These are phyloP conservation scores for Lomentospora prolificans DNA, from an alignment of 2,329 filamentous ascomycete species.

Conservation along the genomic window DNA sequence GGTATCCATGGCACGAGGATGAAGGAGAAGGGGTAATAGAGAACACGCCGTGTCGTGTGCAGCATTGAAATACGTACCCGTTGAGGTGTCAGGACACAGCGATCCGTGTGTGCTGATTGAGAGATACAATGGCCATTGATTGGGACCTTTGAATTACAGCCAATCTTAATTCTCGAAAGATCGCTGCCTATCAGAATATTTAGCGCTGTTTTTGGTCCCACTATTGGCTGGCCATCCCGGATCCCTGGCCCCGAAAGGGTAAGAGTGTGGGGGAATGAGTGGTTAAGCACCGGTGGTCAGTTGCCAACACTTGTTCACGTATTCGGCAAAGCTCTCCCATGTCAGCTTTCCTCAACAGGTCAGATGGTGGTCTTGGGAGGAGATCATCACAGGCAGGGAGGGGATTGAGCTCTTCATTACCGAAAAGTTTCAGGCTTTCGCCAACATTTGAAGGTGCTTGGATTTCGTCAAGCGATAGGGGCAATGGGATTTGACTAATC, in stretches of 20 bases:
- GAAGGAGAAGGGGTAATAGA: background rate
- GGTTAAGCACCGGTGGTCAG: background rate
- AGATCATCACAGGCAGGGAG: too few relatives aligned
- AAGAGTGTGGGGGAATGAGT: slow-evolving; percentile 6
- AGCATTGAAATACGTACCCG: slow-evolving; percentile 5
- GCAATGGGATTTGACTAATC: too few relatives aligned
- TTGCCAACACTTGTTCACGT: background rate
- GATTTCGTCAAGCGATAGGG: too few relatives aligned
- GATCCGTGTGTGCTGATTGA: background rate
- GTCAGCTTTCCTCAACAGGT: too few relatives aligned
- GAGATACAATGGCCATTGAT: background rate
- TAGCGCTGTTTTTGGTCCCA: background rate
- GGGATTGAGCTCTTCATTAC: too few relatives aligned
- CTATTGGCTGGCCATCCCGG: background rate
- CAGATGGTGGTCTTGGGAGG: too few relatives aligned
- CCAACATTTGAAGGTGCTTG: too few relatives aligned
- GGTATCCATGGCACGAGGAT: background rate
- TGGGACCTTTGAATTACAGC: background rate
- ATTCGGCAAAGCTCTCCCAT: too few relatives aligned
- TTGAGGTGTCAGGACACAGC: background rate
- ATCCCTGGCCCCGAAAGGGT: slow-evolving; percentile 1
- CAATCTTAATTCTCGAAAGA: slow-evolving; percentile 8
- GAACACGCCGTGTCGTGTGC: background rate
- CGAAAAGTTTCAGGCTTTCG: too few relatives aligned
- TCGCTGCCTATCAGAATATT: slow-evolving; percentile 7